Evolutionary conservation across 73 alveolate genomes (phyloP), one percentile per base, ranked within the genome.

Genomic region (Durusdinium trenchii): DNA sequence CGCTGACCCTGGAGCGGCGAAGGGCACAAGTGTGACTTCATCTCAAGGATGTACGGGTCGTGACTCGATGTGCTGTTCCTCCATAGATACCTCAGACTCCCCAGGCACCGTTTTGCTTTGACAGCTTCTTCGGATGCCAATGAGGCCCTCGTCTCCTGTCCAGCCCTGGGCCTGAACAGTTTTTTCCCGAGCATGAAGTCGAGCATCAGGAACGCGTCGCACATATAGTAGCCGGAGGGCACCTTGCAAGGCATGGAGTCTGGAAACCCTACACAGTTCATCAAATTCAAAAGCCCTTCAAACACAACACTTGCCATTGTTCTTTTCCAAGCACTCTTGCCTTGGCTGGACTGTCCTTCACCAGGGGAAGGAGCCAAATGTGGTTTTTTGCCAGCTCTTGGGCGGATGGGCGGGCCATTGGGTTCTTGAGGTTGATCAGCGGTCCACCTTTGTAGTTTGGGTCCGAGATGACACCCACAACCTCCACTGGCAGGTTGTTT

Each of bases 111-210:
- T 40, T 79, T 79, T 43, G 7, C 45, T 32, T 79, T 79, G n/a
- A 79, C 46, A 6, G 90, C 90, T 26, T 79, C 90, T 6, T 79
- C 64, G 18, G 90, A 61, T 1, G 90, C 90, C 40, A 79, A 26
- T 1, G 69, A 1, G 7, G 30, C 18, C 1, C 86, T 52, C 26
- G 90, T 26, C 46, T 79, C 67, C n/a, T 9, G 10, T 38, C 9
- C 6, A 1, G 45, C 67, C 47, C 48, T 60, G 1, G 90, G 90
- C 23, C 48, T 18, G 90, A 79, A 79, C 7, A 79, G 67, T 23
- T 46, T 5, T 47, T 47, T 45, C 45, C 32, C 67, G 30, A 38
- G 32, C 69, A 79, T 6, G 32, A 47, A 9, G 30, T 79, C 90
- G 5, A 79, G 46, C n/a, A 23, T 46, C 43, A 76, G 7, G 67